Evolutionary conservation across 164 flowering plant genomes (phyloP), one percentile per base, ranked within the genome.

Genomic region (Cinnamomum chago): DNA sequence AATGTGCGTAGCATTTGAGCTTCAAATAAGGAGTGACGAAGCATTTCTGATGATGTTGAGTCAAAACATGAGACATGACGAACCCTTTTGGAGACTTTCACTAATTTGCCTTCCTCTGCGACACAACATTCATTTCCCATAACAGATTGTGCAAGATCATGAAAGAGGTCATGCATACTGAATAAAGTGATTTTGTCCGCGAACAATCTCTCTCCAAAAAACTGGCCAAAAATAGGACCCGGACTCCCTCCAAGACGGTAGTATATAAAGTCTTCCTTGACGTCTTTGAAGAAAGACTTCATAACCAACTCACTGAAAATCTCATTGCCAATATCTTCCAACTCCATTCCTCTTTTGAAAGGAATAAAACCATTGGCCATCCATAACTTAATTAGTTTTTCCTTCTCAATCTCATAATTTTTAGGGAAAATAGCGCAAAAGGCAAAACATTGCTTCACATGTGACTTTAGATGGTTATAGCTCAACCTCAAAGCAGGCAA

Each of bases 371-470:
- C 73, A 70, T 70, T 62, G 33, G 69, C 77, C 50, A 70, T 62
- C 77, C 73, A 75, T 30, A 33, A 35, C n/a, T 23, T 69, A 47
- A 40, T 47, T 35, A 75, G 2, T 6, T n/a, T 22, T 7, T 33
- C 22, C 22, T n/a, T 18, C 10, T 58, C 2, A 0, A 75, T 75
- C 20, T 17, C 1, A 2, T 14, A n/a, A 13, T 62, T 28, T 27
- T 60, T 50, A 15, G 68, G 77, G 11, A 70, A 75, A 25, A 75
- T 14, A 0, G 62, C 60, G 20, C 77, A 75, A 50, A 24, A 70
- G 10, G 50, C 12, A 47, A 75, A 75, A 17, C 77, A 75, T 25
- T 50, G 35, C 40, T 20, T 75, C 66, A 67, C 20, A 27, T 58
- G 40, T 13, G 58, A 3, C 3, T 72, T 28, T 6, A 69, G 40